Base-by-base conservation (phyloP, 2,329 filamentous ascomycete species). In the Chrysosporium keratinophilum region DNA sequence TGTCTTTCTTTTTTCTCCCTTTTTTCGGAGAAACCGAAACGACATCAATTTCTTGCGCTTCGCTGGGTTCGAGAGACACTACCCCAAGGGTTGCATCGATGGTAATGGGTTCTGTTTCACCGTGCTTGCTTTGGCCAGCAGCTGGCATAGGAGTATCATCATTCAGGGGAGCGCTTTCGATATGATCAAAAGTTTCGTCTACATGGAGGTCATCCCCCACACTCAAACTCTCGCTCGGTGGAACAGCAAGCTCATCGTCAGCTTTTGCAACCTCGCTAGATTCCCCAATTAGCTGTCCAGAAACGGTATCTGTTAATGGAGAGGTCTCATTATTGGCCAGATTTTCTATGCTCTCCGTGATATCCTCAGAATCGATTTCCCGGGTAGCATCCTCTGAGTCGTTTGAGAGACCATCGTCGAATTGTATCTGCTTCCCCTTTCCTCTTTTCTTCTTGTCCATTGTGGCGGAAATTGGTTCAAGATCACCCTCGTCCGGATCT, bases 391-490 rank as follows among this genome's bases (percentile, higher is more conserved):
- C 35, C 49, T 49, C 47, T 5, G 15, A 7, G 10, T 50, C 19
- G 4, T 31, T 33, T 9, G 28, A 17, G 1, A 41, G 10, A n/a
- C 11, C 15, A 37, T 47, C 12, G 3, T 17, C 15, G 7, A 19
- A 37, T n/a, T 20, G 11, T 15, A 19, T 39, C 15, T n/a, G 15
- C 23, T 14, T 44, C 14, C 31, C 23, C 20, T 51, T 43, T 17
- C 49, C 23, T 7, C 7, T 35, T 37, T 51, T 51, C 39, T 51
- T 51, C 37, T 43, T 51, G 11, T 20, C 14, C 54, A 54, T 55
- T 40, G n/a, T 40, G 34, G 19, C 14, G 7, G 23, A 1, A 15
- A 17, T 19, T 31, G 37, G 14, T 3, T 31, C 34, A 50, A 50
- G 20, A 31, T 28, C 17, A 14, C 5, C 17, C 11, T 49, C 34